phyloP scores from a whole-genome alignment of 305 asterid genomes.

The Solanum hybrid region DNA sequence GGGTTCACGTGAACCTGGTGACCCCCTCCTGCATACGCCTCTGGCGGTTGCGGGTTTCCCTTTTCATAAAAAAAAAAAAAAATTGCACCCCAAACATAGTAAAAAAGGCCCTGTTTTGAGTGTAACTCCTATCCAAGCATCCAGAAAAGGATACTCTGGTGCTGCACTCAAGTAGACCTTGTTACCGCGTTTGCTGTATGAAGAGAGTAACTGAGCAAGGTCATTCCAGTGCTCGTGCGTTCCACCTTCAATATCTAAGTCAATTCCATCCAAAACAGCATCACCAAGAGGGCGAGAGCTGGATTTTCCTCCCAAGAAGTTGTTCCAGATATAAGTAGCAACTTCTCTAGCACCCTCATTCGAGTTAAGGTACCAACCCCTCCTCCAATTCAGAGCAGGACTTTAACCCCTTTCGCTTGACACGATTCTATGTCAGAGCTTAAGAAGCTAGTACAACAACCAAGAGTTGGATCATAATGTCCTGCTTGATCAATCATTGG shows the following conservation, averaged over 20 bases:
- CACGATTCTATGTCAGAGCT: not conserved
- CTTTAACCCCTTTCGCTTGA: not conserved
- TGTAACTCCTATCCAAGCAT: conserved; percentile 32
- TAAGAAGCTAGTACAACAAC: not conserved
- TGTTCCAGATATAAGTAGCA: not conserved
- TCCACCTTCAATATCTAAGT: not conserved
- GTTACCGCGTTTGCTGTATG: not conserved
- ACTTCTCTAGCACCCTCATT: not conserved
- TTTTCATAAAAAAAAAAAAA: too few species aligned
- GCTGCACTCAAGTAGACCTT: conserved; percentile 34
- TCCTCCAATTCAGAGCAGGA: not conserved
- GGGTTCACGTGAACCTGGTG: too few species aligned
- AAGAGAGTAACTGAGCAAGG: not conserved
- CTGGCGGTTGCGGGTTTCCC: too few species aligned
- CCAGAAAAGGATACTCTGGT: conserved; percentile 42
- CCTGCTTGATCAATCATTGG: not conserved
- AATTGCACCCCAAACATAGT: conserved; percentile 11
- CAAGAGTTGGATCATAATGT: not conserved
- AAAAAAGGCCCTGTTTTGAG: conserved; percentile 32
- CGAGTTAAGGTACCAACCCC: not conserved
- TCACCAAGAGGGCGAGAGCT: not conserved
- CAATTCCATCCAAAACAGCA: not conserved
- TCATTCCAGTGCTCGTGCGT: not conserved
- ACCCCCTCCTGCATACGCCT: too few species aligned
- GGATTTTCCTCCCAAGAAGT: not conserved